phyloP scores from a whole-genome alignment of 208 protist genomes.

The Blechomonas ayalai region DNA sequence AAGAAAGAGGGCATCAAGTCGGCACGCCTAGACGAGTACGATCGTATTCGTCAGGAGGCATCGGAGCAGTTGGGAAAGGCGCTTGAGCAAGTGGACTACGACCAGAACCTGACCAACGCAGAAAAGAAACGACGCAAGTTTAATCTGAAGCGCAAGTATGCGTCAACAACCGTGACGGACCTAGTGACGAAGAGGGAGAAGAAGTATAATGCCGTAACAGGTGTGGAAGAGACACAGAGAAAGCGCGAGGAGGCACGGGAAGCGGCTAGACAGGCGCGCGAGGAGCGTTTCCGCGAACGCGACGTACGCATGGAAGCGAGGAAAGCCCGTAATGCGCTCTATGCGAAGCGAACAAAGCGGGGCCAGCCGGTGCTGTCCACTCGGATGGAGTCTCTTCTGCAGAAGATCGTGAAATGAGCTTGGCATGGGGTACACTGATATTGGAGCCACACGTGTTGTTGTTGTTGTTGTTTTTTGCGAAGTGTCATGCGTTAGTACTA shows the following conservation, averaged over 20 bases:
- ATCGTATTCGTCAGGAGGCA: constrained; percentile 33
- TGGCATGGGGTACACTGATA: constrained; percentile 4
- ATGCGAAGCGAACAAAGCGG: constrained; percentile 51
- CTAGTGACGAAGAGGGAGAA: constrained; percentile 52
- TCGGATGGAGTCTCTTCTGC: constrained; percentile 57
- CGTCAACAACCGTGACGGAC: constrained; percentile 64
- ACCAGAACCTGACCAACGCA: constrained; percentile 81
- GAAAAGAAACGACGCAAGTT: constrained; percentile 84
- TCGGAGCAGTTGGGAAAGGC: constrained; percentile 23
- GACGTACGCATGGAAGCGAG: constrained; percentile 34
- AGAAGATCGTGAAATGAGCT: constrained; percentile 42
- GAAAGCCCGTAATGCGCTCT: constrained; percentile 37
- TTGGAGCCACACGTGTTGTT: constrained; percentile 1
- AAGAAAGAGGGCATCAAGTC: constrained; percentile 76
- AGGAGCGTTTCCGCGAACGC: constrained; percentile 41
- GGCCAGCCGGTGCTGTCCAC: constrained; percentile 80
- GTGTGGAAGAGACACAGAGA: constrained; percentile 38
- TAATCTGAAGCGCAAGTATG: constrained; percentile 83
- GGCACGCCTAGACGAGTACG: constrained; percentile 77
- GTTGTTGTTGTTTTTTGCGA: background rate
- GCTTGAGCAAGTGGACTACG: constrained; percentile 68
- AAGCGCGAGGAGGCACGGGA: constrained; percentile 47
- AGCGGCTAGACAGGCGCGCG: constrained; percentile 21
- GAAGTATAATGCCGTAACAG: constrained; percentile 46
- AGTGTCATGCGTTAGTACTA: no score